Evolutionary conservation across 768 basidiomycete genomes (phyloP), one percentile per base, ranked within the genome.

Genomic region (Auricularia auricula-judae): DNA sequence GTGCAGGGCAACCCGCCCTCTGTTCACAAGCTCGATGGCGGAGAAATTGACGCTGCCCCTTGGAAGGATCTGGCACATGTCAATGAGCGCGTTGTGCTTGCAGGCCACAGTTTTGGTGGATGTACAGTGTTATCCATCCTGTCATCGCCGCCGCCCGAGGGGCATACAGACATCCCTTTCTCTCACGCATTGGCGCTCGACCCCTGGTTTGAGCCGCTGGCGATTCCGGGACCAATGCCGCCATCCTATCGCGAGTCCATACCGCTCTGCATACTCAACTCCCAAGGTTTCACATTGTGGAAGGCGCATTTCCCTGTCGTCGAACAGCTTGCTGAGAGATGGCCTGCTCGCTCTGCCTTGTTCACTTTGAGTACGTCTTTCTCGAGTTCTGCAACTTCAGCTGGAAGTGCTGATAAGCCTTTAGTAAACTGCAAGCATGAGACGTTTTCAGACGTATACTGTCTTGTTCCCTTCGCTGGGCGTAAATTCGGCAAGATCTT

Each of bases 141-240:
- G 11, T 84, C 86, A 29, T 78, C 77, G 3, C 69, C 75, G 33
- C 79, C 84, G 4, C 78, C 81, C 18, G 70, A 67, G 0, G 71
- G 72, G 34, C 73, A 72, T 2, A 76, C 80, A 64, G 56, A 70
- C 2, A 77, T 92, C 63, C 86, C 86, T 0, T 74, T 89, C 61
- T 73, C 76, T 4, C 81, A 82, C 59, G 83, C 81, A 8, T 71
- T 93, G 23, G 77, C 87, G 23, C 80, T 91, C 18, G 92, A 94
- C 74, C 92, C 92, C 21, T 93, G 92, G 91, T 74, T 93, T 7
- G 89, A 93, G 64, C 89, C 91, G 18, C 70, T 91, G 29, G 80
- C 86, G 5, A 72, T 78, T 44, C 88, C 84, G 36, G 85, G 84
- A 3, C 85, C 77, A 0, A 65, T 62, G 1, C 77, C 73, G 18